A percentile compares a stretch with the other conserved stretches of the same genome.
These are phyloP conservation scores for Russula vinacea DNA, from an alignment of 768 basidiomycete genomes.

Conservation along the genomic window DNA sequence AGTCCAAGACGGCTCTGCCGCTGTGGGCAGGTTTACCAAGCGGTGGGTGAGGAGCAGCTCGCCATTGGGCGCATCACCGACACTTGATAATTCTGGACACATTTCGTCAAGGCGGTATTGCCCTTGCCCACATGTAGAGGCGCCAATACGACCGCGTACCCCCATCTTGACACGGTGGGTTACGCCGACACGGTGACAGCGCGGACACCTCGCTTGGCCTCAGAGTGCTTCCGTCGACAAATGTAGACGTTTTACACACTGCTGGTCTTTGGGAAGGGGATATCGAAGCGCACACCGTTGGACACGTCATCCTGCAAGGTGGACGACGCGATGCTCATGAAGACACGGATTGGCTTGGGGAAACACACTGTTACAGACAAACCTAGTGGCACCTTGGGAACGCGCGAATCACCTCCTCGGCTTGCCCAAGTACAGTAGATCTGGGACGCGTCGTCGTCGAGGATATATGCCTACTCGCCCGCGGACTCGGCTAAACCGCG, in stretches of 20 bases:
- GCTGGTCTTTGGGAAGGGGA: conserved; percentile 50
- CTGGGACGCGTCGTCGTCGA: conserved; percentile 70
- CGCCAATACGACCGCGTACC: conserved; percentile 48
- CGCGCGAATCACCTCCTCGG: conserved; percentile 47
- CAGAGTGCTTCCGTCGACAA: conserved; percentile 47
- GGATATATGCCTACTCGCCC: conserved; percentile 56
- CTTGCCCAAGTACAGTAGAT: conserved; percentile 45
- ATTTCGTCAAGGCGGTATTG: conserved; percentile 50
- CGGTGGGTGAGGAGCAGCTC: no score
- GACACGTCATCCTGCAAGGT: conserved; percentile 34
- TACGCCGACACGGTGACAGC: conserved; percentile 48
- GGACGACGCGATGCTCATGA: conserved; percentile 53
- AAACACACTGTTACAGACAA: conserved; percentile 49
- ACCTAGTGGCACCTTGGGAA: conserved; percentile 47
- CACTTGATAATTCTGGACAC: conserved; percentile 48
- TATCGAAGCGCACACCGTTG: no score
- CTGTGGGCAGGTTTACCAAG: no score
- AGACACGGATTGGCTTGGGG: conserved; percentile 46
- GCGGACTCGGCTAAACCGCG: conserved; percentile 52
- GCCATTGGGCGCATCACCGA: no score
- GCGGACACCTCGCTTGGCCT: conserved; percentile 43
- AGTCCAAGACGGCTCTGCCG: no score
- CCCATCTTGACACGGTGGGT: conserved; percentile 56
- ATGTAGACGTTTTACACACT: conserved; percentile 65
- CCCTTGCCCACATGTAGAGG: conserved; percentile 61